Conservation (phyloP, 306 rosid genomes). For the Amphicarpaea edgeworthii region DNA sequence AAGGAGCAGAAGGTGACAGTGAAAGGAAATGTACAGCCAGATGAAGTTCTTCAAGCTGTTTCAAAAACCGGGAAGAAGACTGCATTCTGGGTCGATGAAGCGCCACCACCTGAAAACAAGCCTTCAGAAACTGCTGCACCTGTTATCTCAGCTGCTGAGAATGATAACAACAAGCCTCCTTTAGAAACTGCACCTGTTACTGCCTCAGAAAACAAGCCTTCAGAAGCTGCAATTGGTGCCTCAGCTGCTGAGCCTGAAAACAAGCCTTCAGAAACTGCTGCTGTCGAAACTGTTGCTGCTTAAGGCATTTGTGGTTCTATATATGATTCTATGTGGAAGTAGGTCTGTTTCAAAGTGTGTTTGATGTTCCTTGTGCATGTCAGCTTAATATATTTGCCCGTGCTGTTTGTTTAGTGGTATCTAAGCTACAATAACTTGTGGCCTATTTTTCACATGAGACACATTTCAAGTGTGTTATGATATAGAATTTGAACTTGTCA, state of each 20-base stretch:
- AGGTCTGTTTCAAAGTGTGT: slow-evolving; percentile 13
- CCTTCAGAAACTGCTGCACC: slow-evolving; percentile 33
- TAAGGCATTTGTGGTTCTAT: slow-evolving; percentile 38
- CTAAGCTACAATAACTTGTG: slow-evolving; percentile 46
- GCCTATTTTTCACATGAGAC: slow-evolving; percentile 31
- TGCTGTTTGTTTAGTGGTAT: slow-evolving; percentile 20
- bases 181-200: slow-evolving; percentile 48
- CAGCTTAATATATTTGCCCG: slow-evolving; percentile 26
- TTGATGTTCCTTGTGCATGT: slow-evolving; percentile 21
- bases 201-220: slow-evolving; percentile 48
- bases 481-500: not conserved
- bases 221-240: slow-evolving; percentile 52
- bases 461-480: slow-evolving; percentile 1
- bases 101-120: slow-evolving; percentile 46
- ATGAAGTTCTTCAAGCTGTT: slow-evolving; percentile 77
- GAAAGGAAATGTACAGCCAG: slow-evolving; percentile 68
- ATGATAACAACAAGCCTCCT: slow-evolving; percentile 53
- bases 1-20: slow-evolving; percentile 88
- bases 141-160: slow-evolving; percentile 39
- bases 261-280: slow-evolving; percentile 58
- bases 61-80: slow-evolving; percentile 94
- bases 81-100: slow-evolving; percentile 75
- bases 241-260: slow-evolving; percentile 45
- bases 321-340: slow-evolving; percentile 26
- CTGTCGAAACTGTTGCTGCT: slow-evolving; percentile 55